phyloP scores from a whole-genome alignment of 2,329 filamentous ascomycete species.

The Alternaria longipes region DNA sequence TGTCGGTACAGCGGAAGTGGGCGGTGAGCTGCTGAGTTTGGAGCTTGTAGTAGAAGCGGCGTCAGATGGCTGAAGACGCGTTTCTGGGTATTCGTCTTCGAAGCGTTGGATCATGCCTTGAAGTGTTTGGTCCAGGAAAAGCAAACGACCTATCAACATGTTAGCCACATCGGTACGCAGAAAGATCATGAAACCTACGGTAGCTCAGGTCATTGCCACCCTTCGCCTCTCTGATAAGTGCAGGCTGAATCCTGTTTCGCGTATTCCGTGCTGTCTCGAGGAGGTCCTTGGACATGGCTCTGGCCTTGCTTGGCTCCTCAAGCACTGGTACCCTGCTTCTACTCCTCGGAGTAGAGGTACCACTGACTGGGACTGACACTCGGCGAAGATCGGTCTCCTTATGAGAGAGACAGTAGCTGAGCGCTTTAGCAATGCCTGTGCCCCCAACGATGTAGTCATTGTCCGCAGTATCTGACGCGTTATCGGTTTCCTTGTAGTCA shows the following conservation, averaged over 20 bases:
- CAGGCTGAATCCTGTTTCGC: slow-evolving; percentile 80
- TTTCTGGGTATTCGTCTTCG: slow-evolving; percentile 95
- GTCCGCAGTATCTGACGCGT: slow-evolving; percentile 77
- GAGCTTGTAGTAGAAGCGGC: slow-evolving; percentile 43
- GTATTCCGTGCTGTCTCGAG: slow-evolving; percentile 90
- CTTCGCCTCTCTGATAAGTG: slow-evolving; percentile 77
- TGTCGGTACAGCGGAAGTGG: slow-evolving; percentile 41
- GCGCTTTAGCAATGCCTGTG: slow-evolving; percentile 91
- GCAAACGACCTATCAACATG: slow-evolving; percentile 68
- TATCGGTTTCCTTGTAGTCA: slow-evolving; percentile 62
- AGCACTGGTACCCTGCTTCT: slow-evolving; percentile 17
- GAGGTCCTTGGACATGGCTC: slow-evolving; percentile 92
- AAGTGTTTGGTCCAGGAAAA: slow-evolving; percentile 88
- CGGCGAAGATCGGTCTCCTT: slow-evolving; percentile 67
- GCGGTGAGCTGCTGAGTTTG: slow-evolving; percentile 41
- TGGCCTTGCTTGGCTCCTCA: slow-evolving; percentile 42
- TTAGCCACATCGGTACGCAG: slow-evolving; percentile 25
- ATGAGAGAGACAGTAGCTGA: slow-evolving; percentile 89
- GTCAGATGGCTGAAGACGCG: slow-evolving; percentile 62
- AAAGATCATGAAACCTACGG: slow-evolving; percentile 63
- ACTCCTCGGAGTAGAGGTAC: slow-evolving; percentile 63
- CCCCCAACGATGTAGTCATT: slow-evolving; percentile 97
- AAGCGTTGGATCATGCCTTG: slow-evolving; percentile 93
- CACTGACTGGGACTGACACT: slow-evolving; percentile 56
- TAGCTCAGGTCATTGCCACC: slow-evolving; percentile 78